A percentile compares a stretch with the other conserved stretches of the same genome.
phyloP scores from a whole-genome alignment of 2,329 filamentous ascomycete genomes.

The Colletotrichum simmondsii region DNA sequence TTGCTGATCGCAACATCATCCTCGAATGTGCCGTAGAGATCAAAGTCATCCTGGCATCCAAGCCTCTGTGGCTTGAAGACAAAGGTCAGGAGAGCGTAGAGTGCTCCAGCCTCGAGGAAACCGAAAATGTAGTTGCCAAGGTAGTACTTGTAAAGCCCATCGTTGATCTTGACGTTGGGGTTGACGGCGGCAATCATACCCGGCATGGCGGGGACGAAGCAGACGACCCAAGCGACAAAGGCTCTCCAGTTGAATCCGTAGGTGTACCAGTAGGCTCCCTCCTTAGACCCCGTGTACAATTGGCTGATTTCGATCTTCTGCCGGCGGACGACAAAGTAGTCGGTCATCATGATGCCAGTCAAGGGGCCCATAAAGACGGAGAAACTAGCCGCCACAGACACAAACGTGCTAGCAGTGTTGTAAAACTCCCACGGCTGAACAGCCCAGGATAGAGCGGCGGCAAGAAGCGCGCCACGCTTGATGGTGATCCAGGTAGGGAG shows the following conservation, averaged over 20 bases:
- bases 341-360: slow-evolving; percentile 43
- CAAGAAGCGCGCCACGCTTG: slow-evolving; percentile 41
- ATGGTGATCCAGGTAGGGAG: slow-evolving; percentile 43
- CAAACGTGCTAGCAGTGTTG: slow-evolving; percentile 41
- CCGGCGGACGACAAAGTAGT: slow-evolving; percentile 45
- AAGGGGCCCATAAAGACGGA: slow-evolving; percentile 43
- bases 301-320: slow-evolving; percentile 50
- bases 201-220: slow-evolving; percentile 43
- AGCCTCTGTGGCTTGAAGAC: slow-evolving; percentile 27
- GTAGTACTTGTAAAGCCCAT: slow-evolving; percentile 38
- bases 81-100: slow-evolving; percentile 30
- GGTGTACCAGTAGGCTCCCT: slow-evolving; percentile 51
- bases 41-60: slow-evolving; percentile 27
- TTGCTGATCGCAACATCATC: slow-evolving; percentile 28
- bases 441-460: slow-evolving; percentile 38
- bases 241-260: slow-evolving; percentile 49
- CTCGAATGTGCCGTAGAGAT: slow-evolving; percentile 34
- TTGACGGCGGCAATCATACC: slow-evolving; percentile 40
- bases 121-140: slow-evolving; percentile 36
- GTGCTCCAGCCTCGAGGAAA: slow-evolving; percentile 25
- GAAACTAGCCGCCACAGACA: slow-evolving; percentile 41
- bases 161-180: slow-evolving; percentile 26
- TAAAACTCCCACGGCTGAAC: slow-evolving; percentile 45
- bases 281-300: slow-evolving; percentile 45
- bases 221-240: slow-evolving; percentile 44